Percentiles rank a stretch among this genome's conserved stretches.
Evolutionary conservation across 176 grass and related monocot genomes (phyloP).

Genomic region (Rhynchospora pubera): DNA sequence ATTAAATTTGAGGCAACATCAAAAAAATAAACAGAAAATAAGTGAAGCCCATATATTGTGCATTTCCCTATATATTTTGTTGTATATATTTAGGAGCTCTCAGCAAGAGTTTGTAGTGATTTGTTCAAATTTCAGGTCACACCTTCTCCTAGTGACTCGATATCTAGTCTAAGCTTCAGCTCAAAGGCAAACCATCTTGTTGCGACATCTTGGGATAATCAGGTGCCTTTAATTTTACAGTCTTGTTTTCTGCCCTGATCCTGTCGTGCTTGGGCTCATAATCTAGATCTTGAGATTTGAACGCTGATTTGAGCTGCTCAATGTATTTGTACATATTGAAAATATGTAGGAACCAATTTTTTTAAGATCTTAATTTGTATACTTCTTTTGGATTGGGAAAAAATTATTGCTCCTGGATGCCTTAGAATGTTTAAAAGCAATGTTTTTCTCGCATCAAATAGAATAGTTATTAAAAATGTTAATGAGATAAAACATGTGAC

Average conservation of each 20-base stretch:
- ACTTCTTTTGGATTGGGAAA: background rate
- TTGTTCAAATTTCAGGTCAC: slow-evolving; percentile 17
- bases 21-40: background rate
- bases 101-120: background rate
- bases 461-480: too few relatives aligned
- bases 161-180: slow-evolving; percentile 79
- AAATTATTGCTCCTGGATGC: background rate
- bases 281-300: background rate
- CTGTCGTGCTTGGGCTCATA: background rate
- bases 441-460: too few relatives aligned
- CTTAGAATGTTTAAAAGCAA: background rate
- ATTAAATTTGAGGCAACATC: background rate
- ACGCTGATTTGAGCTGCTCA: background rate
- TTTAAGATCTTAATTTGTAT: background rate
- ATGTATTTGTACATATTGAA: background rate
- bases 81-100: background rate
- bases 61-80: background rate
- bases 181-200: slow-evolving; percentile 61
- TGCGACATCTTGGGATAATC: slow-evolving; percentile 81
- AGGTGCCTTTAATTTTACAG: slow-evolving; percentile 22
- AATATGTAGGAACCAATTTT: background rate
- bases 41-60: background rate
- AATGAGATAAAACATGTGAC: too few relatives aligned
- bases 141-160: slow-evolving; percentile 40
- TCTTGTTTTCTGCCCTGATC: background rate